phyloP scores from a whole-genome alignment of 2,329 filamentous ascomycete genomes.

The Fusarium lateritium region DNA sequence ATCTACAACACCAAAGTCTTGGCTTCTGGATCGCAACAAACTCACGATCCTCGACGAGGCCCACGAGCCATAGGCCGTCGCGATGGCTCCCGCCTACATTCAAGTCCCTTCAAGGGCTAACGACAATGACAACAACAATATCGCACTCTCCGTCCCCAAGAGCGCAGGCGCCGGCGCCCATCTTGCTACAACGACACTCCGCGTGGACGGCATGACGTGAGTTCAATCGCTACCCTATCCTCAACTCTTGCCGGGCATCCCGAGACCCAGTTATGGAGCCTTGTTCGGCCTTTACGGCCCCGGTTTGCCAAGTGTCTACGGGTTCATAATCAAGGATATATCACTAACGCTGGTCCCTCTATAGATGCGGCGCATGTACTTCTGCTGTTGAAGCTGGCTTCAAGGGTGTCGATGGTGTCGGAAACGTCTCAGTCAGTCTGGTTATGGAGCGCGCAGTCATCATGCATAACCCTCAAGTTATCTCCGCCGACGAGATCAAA shows the following conservation, averaged over 20 bases:
- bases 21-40: slow-evolving; percentile 54
- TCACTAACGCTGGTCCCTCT: slow-evolving; percentile 55
- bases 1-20: slow-evolving; percentile 23
- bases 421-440: slow-evolving; percentile 90
- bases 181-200: slow-evolving; percentile 92
- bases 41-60: slow-evolving; percentile 35
- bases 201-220: slow-evolving; percentile 89
- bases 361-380: slow-evolving; percentile 91
- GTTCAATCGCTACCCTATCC: slow-evolving; percentile 50
- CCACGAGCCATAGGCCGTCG: slow-evolving; percentile 33
- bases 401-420: slow-evolving; percentile 83
- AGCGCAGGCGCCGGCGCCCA: slow-evolving; percentile 63
- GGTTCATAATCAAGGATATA: slow-evolving; percentile 24
- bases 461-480: slow-evolving; percentile 83
- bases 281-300: slow-evolving; percentile 14
- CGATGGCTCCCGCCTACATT: slow-evolving; percentile 68
- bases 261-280: slow-evolving; percentile 28
- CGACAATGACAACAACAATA: slow-evolving; percentile 48
- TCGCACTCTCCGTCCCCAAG: slow-evolving; percentile 42
- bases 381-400: slow-evolving; percentile 96
- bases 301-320: slow-evolving; percentile 2
- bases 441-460: slow-evolving; percentile 97
- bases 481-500: slow-evolving; percentile 81
- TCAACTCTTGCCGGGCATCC: slow-evolving; percentile 30
- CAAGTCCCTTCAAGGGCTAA: slow-evolving; percentile 62